Conservation (phyloP, 202 grass and related monocot genomes). For the Sporobolus alterniflorus region DNA sequence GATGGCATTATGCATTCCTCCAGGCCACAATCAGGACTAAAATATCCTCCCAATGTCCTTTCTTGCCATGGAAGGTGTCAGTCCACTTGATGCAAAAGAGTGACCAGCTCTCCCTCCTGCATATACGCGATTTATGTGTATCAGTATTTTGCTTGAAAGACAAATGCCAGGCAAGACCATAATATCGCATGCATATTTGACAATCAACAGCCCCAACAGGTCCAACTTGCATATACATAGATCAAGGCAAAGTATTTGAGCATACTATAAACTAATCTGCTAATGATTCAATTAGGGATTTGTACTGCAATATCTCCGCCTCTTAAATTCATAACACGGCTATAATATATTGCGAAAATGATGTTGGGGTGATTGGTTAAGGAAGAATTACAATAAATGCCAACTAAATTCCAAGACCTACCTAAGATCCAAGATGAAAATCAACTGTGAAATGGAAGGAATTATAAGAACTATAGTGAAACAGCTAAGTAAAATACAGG, state of each 20-base stretch:
- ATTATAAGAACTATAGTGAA: constrained; percentile 1
- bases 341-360: constrained; percentile 1
- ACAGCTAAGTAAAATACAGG: not conserved
- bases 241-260: constrained; percentile 11
- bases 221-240: not conserved
- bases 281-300: constrained; percentile 2
- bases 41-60: constrained; percentile 85
- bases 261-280: constrained; percentile 14
- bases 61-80: constrained; percentile 60
- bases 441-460: not conserved
- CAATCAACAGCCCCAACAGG: not conserved
- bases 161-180: not conserved
- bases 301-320: not conserved
- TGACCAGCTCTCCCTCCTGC: constrained; percentile 69
- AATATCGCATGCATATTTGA: not conserved
- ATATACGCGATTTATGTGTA: constrained; percentile 21
- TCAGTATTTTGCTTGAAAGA: constrained; percentile 35
- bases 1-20: constrained; percentile 47
- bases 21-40: constrained; percentile 28
- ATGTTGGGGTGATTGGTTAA: not conserved
- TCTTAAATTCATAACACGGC: constrained; percentile 21
- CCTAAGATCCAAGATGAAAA: constrained; percentile 17
- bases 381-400: not conserved
- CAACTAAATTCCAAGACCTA: constrained; percentile 21
- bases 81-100: constrained; percentile 58